These are phyloP conservation scores for Adansonia rubrostipa DNA, from an alignment of 441 rosid species.

Conservation along the genomic window DNA sequence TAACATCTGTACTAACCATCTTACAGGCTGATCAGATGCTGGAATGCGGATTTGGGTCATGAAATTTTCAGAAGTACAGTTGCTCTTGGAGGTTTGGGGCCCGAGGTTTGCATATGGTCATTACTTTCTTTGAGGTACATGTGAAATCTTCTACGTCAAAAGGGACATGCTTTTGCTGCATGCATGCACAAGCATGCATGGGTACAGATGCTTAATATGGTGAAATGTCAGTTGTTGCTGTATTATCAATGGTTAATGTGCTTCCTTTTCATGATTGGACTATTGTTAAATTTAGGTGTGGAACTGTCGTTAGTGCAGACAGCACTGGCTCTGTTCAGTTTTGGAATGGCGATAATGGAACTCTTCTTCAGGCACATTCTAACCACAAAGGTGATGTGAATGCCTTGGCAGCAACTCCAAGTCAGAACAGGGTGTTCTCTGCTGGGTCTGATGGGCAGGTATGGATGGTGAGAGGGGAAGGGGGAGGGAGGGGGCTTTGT, in stretches of 20 bases:
- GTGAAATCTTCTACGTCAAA: neutral
- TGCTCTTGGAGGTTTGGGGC: slow-evolving; percentile 82
- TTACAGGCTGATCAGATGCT: slow-evolving; percentile 88
- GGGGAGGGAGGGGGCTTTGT: neutral
- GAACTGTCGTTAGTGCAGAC: slow-evolving; percentile 92
- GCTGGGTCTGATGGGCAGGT: slow-evolving; percentile 99
- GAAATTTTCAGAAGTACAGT: slow-evolving; percentile 90
- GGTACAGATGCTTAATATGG: slow-evolving; percentile 12
- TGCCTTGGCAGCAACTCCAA: slow-evolving; percentile 83
- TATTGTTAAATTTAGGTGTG: slow-evolving; percentile 55
- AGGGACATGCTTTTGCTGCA: neutral
- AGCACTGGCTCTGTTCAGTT: slow-evolving; percentile 90
- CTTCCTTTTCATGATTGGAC: slow-evolving; percentile 1
- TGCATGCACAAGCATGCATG: neutral
- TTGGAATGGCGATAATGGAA: slow-evolving; percentile 91
- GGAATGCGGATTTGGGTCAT: slow-evolving; percentile 68
- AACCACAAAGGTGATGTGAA: slow-evolving; percentile 91
- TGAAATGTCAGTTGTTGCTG: slow-evolving; percentile 26
- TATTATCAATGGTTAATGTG: neutral
- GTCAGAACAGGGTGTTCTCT: slow-evolving; percentile 86
- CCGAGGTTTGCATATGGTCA: slow-evolving; percentile 90
- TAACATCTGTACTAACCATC: slow-evolving; percentile 12
- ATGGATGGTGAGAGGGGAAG: neutral
- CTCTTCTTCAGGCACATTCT: slow-evolving; percentile 78
- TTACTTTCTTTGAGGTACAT: slow-evolving; percentile 79